Evolutionary conservation across 805 yeast species (phyloP), one percentile per base, ranked within the genome.

Genomic region (Pichia paraexigua): DNA sequence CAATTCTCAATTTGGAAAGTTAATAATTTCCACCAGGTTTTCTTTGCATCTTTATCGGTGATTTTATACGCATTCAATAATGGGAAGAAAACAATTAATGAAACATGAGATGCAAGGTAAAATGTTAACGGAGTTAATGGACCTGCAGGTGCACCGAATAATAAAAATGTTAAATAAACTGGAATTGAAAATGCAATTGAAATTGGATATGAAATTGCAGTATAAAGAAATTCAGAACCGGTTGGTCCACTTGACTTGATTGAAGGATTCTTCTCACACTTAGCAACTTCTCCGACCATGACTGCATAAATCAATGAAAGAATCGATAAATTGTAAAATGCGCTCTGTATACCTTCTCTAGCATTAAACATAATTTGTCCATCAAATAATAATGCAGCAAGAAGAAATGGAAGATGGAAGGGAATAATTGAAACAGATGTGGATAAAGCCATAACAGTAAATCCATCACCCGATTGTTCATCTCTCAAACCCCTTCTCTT

Each of bases 1-100:
- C 66, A 64, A 12, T 52, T 47, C 7, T 58, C 63, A 22, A 64
- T 58, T 50, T 59, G 70, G 57, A 67, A 65, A 15, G 64, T 68
- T 10, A 63, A 46, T 27, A 68, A 45, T 41, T 56, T 56, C 46
- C 51, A 49, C 68, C 69, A 68, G 51, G 51, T 59, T 43, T 41
- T 53, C 12, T 51, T 52, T 9, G 65, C 59, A 25, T 58, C 56
- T 10, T 56, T 24, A 17, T 58, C 60, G 7, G 64, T 82, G 53
- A 82, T 69, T 49, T 75, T 75, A 63, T 75, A 78, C 25, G 70
- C 65, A 15, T 81, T 69, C 3, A 60, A 42, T 17, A 58, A 46
- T 35, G 63, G 62, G 48, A 51, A 51, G 9, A 56, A 47, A 1
- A 56, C 54, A 27, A 60, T 47, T 5, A 60, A 45, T 7, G 56